phyloP scores from a whole-genome alignment of 2,329 filamentous ascomycete genomes.

The Clarireedia paspali region DNA sequence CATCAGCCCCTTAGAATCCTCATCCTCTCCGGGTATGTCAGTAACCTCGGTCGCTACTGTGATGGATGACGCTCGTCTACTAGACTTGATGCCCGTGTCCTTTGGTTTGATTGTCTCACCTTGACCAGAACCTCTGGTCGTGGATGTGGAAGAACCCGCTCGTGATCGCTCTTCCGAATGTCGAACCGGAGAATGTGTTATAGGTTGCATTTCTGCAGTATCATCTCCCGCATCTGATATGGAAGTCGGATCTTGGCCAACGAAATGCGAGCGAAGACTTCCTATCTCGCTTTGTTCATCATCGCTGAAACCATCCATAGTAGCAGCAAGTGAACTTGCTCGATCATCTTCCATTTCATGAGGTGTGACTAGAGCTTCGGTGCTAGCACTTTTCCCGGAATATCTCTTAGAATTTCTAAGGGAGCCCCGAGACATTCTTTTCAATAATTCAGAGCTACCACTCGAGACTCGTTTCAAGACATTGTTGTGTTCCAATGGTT shows the following conservation, averaged over 20 bases:
- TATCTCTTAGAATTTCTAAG: constrained; percentile 21
- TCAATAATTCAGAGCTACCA: constrained; percentile 33
- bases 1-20: too few species aligned
- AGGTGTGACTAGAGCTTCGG: constrained; percentile 39
- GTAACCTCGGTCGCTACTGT: too few species aligned
- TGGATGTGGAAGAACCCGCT: constrained; percentile 7
- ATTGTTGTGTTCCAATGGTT: constrained; percentile 47
- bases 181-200: not conserved
- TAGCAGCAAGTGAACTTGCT: constrained; percentile 48
- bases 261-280: constrained; percentile 22
- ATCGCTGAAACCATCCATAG: constrained; percentile 44
- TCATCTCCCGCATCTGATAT: not conserved
- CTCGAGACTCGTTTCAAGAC: constrained; percentile 42
- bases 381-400: constrained; percentile 21
- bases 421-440: constrained; percentile 19
- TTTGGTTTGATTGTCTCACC: too few species aligned
- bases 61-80: too few species aligned
- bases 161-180: not conserved
- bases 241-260: constrained; percentile 12
- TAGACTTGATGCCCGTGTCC: too few species aligned
- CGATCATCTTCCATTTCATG: constrained; percentile 30
- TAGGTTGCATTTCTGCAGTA: not conserved
- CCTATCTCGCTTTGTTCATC: constrained; percentile 28
- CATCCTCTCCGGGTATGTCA: too few species aligned
- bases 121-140: too few species aligned